Percentiles rank a stretch among this genome's conserved stretches.
Conservation (phyloP, 2,329 filamentous ascomycete genomes). For the Fusarium chuoi region DNA sequence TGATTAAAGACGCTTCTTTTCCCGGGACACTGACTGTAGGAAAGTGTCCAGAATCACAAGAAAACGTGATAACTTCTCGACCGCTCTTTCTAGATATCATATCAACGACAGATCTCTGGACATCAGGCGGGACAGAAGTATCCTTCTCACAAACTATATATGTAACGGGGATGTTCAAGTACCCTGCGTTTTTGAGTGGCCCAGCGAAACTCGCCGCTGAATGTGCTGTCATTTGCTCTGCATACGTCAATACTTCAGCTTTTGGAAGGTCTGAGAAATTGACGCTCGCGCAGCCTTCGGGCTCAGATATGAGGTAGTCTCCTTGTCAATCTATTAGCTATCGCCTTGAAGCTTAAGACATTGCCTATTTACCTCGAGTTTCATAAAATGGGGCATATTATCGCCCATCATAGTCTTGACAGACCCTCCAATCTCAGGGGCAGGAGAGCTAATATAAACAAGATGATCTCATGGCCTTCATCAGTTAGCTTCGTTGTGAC, state of each 20-base stretch:
- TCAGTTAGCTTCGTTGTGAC: not conserved
- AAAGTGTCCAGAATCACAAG: not conserved
- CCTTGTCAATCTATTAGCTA: not conserved
- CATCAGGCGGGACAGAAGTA: not conserved
- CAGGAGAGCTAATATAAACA: not conserved
- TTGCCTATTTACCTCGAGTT: not conserved
- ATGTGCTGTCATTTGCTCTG: not conserved
- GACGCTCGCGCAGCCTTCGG: not conserved
- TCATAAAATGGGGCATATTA: not conserved
- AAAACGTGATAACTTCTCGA: not conserved
- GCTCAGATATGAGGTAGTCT: not conserved
- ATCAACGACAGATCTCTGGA: not conserved
- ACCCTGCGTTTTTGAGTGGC: not conserved
- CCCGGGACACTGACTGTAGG: not conserved
- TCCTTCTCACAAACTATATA: not conserved
- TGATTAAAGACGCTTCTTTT: not conserved
- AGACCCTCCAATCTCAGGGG: not conserved
- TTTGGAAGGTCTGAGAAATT: not conserved
- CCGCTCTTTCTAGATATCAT: not conserved
- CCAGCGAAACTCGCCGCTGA: not conserved
- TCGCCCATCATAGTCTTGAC: not conserved
- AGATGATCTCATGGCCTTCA: not conserved
- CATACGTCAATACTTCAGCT: not conserved
- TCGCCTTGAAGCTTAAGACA: accelerated
- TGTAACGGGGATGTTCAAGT: not conserved